Conservation (phyloP, 306 rosid species). For the Sophora flavescens region DNA sequence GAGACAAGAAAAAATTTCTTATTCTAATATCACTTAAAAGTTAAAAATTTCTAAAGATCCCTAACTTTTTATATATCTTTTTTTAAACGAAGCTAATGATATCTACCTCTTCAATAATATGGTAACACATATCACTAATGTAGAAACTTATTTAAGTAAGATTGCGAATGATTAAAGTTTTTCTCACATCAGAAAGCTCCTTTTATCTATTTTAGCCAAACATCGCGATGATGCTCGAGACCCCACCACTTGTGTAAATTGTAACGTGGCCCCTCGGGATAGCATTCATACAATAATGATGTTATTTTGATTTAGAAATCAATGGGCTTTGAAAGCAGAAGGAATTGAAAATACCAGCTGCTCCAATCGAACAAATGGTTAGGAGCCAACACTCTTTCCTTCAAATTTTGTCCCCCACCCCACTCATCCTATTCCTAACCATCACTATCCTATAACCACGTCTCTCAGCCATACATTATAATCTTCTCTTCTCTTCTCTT, state of each 20-base stretch:
- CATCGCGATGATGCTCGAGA: background rate
- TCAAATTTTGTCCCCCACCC: too few species aligned
- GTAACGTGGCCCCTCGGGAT: background rate
- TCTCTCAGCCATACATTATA: background rate
- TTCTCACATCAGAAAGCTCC: background rate
- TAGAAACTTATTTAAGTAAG: background rate
- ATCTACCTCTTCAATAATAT: background rate
- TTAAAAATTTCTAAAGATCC: too few species aligned
- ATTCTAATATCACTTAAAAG: too few species aligned
- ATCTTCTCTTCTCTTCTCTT: too few species aligned
- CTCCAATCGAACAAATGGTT: slow-evolving; percentile 49
- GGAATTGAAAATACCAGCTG: slow-evolving; percentile 34
- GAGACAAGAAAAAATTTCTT: too few species aligned
- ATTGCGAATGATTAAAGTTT: background rate
- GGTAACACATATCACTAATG: background rate
- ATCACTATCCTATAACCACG: background rate
- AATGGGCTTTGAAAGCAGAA: slow-evolving; percentile 36
- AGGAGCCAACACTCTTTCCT: background rate
- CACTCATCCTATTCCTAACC: background rate
- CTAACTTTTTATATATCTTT: too few species aligned
- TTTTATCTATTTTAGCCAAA: background rate
- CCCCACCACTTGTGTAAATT: background rate
- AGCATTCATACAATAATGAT: background rate
- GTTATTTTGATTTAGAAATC: background rate
- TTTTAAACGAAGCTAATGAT: too few species aligned